Evolutionary conservation across 805 yeast species (phyloP).

Genomic region (Metschnikowia hibisci): DNA sequence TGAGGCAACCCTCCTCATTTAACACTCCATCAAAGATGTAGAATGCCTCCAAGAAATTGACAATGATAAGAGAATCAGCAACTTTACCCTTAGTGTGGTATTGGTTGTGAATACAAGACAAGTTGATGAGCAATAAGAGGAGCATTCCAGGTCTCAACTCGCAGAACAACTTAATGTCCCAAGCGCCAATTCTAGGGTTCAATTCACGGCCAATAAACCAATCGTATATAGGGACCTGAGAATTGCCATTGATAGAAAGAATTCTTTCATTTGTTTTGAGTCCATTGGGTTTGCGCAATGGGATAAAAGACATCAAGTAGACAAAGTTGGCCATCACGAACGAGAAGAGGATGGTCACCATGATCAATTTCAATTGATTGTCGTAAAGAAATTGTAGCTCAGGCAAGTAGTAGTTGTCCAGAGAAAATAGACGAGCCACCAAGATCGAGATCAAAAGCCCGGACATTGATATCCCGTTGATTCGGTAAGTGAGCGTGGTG

Average conservation of each 20-base stretch:
- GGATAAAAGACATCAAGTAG: conserved; percentile 64
- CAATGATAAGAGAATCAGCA: conserved; percentile 67
- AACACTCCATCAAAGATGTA: conserved; percentile 89
- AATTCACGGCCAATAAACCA: conserved; percentile 97
- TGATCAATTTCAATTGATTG: conserved; percentile 61
- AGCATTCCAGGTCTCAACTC: conserved; percentile 94
- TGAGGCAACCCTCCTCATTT: conserved; percentile 82
- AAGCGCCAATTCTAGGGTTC: conserved; percentile 80
- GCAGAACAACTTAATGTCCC: conserved; percentile 89
- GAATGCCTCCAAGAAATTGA: conserved; percentile 66
- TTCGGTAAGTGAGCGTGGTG: conserved; percentile 61
- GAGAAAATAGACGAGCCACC: conserved; percentile 45
- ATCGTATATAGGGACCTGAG: conserved; percentile 71
- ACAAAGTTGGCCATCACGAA: conserved; percentile 59
- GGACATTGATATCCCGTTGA: conserved; percentile 70
- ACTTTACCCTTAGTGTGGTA: conserved; percentile 57
- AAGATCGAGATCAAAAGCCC: conserved; percentile 37
- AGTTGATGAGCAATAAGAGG: conserved; percentile 75
- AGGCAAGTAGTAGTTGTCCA: conserved; percentile 57
- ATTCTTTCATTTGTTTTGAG: conserved; percentile 59
- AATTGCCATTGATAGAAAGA: conserved; percentile 82
- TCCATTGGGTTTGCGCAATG: conserved; percentile 49
- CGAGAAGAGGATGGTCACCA: conserved; percentile 62
- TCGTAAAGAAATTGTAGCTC: conserved; percentile 75
- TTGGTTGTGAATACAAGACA: conserved; percentile 79